phyloP scores from a whole-genome alignment of 1,284 basidiomycete genomes.

The Wolfiporia cocos region DNA sequence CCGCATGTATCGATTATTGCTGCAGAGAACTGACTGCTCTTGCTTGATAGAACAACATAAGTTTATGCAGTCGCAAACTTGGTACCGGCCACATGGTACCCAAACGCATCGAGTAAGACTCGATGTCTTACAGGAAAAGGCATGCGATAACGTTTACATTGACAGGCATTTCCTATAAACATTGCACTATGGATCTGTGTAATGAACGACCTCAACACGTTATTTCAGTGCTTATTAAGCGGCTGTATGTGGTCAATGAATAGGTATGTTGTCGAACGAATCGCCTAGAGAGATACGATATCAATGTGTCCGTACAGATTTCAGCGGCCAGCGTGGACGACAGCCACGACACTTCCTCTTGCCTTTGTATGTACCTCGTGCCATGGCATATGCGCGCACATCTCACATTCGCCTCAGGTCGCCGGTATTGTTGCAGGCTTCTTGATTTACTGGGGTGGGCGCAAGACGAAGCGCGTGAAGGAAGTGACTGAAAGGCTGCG shows the following conservation, averaged over 20 bases:
- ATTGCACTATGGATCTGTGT: conserved; percentile 56
- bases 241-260: conserved; percentile 83
- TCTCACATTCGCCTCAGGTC: conserved; percentile 16
- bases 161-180: conserved; percentile 5
- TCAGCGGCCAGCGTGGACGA: conserved; percentile 60
- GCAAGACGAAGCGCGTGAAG: conserved; percentile 71
- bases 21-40: not conserved
- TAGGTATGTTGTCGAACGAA: conserved; percentile 29
- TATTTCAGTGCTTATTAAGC: conserved; percentile 76
- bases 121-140: not conserved
- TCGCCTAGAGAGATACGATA: not conserved
- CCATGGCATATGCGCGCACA: too few relatives aligned
- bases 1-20: not conserved
- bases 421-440: conserved; percentile 72
- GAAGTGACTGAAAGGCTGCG: conserved; percentile 69
- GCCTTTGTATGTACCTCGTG: conserved; percentile 68
- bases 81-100: conserved; percentile 86
- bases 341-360: conserved; percentile 68
- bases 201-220: conserved; percentile 74
- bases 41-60: conserved; percentile 52
- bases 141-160: not conserved
- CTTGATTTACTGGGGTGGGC: conserved; percentile 75
- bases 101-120: conserved; percentile 67
- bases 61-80: conserved; percentile 70
- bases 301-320: conserved; percentile 33